Evolutionary conservation across 2,329 filamentous ascomycete genomes (phyloP).

Genomic region (Arthrinium phaeospermum): DNA sequence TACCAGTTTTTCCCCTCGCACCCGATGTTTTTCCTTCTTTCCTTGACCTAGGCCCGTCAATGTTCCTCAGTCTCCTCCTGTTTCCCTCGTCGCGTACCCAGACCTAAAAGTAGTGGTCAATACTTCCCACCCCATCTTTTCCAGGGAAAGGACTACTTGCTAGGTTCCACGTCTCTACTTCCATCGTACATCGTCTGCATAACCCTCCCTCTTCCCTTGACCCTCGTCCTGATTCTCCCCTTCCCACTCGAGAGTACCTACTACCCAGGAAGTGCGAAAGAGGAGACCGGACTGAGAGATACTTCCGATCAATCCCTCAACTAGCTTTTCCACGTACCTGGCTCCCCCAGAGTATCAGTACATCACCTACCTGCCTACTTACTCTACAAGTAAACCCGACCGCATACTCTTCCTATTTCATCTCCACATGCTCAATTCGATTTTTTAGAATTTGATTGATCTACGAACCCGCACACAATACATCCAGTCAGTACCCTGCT

Average conservation of each 20-base stretch:
- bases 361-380: neutral
- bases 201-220: conserved; percentile 19
- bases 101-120: conserved; percentile 17
- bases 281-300: conserved; percentile 9
- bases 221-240: conserved; percentile 10
- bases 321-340: conserved; percentile 13
- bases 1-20: conserved; percentile 14
- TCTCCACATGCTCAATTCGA: conserved; percentile 15
- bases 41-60: conserved; percentile 1
- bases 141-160: conserved; percentile 17
- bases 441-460: conserved; percentile 12
- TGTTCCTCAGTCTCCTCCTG: neutral
- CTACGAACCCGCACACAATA: conserved; percentile 15
- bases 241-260: conserved; percentile 16
- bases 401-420: conserved; percentile 2
- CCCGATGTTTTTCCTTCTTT: conserved; percentile 17
- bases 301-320: neutral
- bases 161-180: conserved; percentile 21
- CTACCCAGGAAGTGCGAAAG: conserved; percentile 13
- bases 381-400: neutral
- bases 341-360: conserved; percentile 11
- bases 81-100: conserved; percentile 8
- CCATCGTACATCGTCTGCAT: conserved; percentile 21
- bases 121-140: conserved; percentile 18
- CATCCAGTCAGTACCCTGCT: neutral